Base-by-base conservation (phyloP, 176 grass and related monocot genomes). In the Phyllostachys edulis region DNA sequence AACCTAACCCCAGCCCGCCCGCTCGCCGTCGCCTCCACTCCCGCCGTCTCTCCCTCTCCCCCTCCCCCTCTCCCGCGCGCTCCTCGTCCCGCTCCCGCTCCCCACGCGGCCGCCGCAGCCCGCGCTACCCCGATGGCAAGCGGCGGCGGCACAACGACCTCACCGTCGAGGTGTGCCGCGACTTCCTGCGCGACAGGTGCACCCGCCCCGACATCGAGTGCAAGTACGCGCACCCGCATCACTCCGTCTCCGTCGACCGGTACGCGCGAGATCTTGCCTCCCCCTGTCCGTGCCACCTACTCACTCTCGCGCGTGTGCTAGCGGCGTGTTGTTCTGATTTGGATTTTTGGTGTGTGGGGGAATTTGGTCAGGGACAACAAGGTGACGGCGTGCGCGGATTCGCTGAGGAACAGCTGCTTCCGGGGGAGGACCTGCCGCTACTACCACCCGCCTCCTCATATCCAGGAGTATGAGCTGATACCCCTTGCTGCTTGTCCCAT, bases 371-470 rank as follows among this genome's bases (percentile, higher is more conserved):
- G 90, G 87, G 90, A 95, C 21, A 90, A 84, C 51, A 95, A 92
- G 90, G 93, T 95, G 75, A 95, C 75, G 39, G 93, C 90, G n/a
- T 95, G 93, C 78, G 84, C 82, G 52, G 93, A 92, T 86, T 95
- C 85, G 20, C 82, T 92, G 70, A 73, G 88, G 85, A 92, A 88
- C 50, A 79, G 77, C 9, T 95, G 93, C 78, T 88, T 75, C 83
- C 87, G 82, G 17, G 90, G 87, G 29, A 78, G 77, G 64, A 85
- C 90, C 66, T 94, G 93, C 85, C 87, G 93, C 70, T 94, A 94
- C 74, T 92, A 90, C 81, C 90, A 94, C 73, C 93, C 90, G 36
- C 87, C 81, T 49, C 93, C 85, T 21, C 93, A 90, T 36, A 92
- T 95, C 63, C 85, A 88, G 17, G 69, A 90, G 93, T 95, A 95